Base-by-base conservation (phyloP, 2,329 filamentous ascomycete species). In the Paracamarosporium sp. region DNA sequence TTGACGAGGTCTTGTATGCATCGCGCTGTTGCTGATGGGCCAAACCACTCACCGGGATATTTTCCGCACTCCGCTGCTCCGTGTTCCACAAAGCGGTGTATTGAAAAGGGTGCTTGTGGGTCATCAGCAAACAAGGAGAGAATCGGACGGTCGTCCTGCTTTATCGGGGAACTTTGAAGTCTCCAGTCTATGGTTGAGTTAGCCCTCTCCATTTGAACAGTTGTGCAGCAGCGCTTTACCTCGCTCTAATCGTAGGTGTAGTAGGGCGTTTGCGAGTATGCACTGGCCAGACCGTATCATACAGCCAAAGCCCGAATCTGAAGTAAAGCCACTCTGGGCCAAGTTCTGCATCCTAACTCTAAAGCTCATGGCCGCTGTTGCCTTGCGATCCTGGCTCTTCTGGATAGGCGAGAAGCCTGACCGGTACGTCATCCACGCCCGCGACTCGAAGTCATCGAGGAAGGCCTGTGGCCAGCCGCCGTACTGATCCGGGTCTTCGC, bases 211-310 rank as follows among this genome's bases (percentile, higher is more conserved):
- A 3, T 11, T 13, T 5, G 11, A 6, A 5, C 5, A 4, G 20
- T 17, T 11, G 7, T 13, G 25, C 17, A 15, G 45, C 31, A 44
- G 20, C 35, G 11, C 50, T 53, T 62, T 82, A 93, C 91, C 90
- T 84, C 95, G 87, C 20, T 95, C 94, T 22, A 97, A 80, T 36
- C 85, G 82, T 46, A 93, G 80, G 54, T 90, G 84, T 17, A 87
- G 79, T 67, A 98, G 82, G 1, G 94, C 85, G 76, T 98, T 99
- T 43, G 94, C 94, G 40, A 99, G 82, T 25, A 99, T 83, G 70
- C 92, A 94, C 80, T 99, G 95, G 3, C 95, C 95, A 5, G 94
- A 97, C 58, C 95, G 85, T 67, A 99, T 98, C 95, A 99, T 99
- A 73, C 95, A 99, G 0, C 95, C 95, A 93, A 96, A 99, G 50